A percentile compares a stretch with the other conserved stretches of the same genome.
Conservation (phyloP, 139 green algal species). For the Monoraphidium neglectum region DNA sequence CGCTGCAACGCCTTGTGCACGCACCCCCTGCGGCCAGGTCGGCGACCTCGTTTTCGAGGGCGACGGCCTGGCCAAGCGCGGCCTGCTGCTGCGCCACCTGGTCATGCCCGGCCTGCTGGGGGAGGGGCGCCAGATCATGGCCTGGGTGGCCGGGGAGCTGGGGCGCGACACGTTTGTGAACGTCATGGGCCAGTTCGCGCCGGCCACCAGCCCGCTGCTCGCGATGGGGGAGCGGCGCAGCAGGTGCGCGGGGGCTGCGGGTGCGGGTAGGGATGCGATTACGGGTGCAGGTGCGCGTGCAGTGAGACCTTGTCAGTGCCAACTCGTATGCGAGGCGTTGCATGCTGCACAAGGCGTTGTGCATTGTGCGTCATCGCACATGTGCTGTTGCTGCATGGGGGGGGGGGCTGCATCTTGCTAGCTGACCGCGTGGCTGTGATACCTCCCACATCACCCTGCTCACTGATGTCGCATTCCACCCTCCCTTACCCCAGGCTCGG, state of each 20-base stretch:
- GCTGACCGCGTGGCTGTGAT: too few species aligned
- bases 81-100: constrained; percentile 26
- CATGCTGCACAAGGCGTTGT: too few species aligned
- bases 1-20: too few species aligned
- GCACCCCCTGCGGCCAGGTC: too few species aligned
- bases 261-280: background rate
- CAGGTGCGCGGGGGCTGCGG: background rate
- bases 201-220: constrained; percentile 9
- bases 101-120: constrained; percentile 31
- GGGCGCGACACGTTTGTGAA: constrained; percentile 21
- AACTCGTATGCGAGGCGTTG: too few species aligned
- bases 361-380: too few species aligned
- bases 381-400: too few species aligned
- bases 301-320: background rate
- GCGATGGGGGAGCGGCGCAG: constrained; percentile 22
- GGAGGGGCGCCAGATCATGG: constrained; percentile 20
- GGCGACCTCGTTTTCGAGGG: constrained; percentile 27
- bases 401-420: too few species aligned
- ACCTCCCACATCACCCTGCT: too few species aligned
- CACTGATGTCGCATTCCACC: too few species aligned
- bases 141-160: constrained; percentile 27
- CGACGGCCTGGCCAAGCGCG: constrained; percentile 28
- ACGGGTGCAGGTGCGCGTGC: background rate
- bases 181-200: constrained; percentile 21
- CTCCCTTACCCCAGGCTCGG: background rate